These are phyloP conservation scores for Eragrostis nindensis DNA, from an alignment of 176 grass and related monocot genomes.

Conservation along the genomic window DNA sequence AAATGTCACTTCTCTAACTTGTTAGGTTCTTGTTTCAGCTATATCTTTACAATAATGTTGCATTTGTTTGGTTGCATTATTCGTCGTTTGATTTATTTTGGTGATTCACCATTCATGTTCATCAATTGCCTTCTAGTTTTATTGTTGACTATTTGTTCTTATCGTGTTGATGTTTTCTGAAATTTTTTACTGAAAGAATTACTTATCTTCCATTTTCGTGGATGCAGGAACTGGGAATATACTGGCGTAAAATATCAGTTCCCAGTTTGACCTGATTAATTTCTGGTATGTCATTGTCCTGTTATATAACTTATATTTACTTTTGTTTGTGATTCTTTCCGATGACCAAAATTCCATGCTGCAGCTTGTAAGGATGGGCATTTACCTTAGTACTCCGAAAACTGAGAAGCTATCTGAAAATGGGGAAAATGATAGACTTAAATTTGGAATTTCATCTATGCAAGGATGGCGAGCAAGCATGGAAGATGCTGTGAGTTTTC, in stretches of 20 bases:
- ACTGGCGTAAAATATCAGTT: conserved; percentile 23
- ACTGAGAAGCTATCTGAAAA: conserved; percentile 85
- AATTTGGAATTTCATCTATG: conserved; percentile 94
- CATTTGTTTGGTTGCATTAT: conserved; percentile 9
- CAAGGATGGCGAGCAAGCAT: conserved; percentile 98
- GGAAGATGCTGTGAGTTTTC: conserved; percentile 95
- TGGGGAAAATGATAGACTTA: conserved; percentile 68
- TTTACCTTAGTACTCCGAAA: conserved; percentile 94
- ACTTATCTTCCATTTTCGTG: background rate
- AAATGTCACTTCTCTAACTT: conserved; percentile 6
- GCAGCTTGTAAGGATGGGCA: conserved; percentile 66
- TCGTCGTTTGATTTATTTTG: conserved; percentile 12
- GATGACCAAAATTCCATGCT: background rate
- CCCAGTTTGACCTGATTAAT: conserved; percentile 6
- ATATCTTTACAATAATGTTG: conserved; percentile 14
- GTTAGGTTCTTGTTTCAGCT: conserved; percentile 10
- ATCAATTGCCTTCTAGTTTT: conserved; percentile 2
- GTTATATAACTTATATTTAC: conserved; percentile 20
- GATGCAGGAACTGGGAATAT: background rate
- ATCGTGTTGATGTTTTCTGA: background rate
- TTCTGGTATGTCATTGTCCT: conserved; percentile 31
- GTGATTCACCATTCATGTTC: background rate
- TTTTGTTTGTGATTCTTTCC: conserved; percentile 22
- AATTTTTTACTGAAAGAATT: conserved; percentile 12
- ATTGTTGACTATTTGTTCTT: background rate